Base-by-base conservation (phyloP, 805 yeast genomes). In the Candida loeiensis region DNA sequence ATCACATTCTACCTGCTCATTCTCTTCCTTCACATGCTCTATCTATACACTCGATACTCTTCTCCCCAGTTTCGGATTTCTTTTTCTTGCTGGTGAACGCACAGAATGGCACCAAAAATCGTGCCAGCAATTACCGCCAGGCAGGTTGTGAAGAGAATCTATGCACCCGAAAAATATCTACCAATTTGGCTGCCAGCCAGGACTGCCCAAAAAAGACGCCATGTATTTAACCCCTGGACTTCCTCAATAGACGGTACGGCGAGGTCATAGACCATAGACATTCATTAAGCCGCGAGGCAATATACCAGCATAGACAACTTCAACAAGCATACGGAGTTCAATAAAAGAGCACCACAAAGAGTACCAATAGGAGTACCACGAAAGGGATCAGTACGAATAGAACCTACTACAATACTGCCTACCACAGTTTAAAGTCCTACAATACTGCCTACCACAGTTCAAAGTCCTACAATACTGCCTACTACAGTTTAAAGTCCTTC, bases 171-270 rank as follows among this genome's bases (percentile, higher is more conserved):
- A 36, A 36, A 36, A 26, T 34, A 34, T 18, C 26, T 15, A 36
- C 33, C 25, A 36, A 36, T 30, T 22, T 20, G 39, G 11, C 26
- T 28, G 28, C n/a, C 39, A 36, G 39, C 39, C 39, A 36, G 39
- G 9, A 13, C 30, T 28, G 32, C n/a, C 30, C 5, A 14, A 5
- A 18, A 35, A 14, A 13, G 25, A 15, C 2, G 6, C 18, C 4
- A 6, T 28, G 9, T 27, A 36, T 36, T 17, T 35, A 35, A 19
- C 19, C 16, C 24, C 27, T 21, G 9, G 21, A 18, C 6, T 19
- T 19, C 20, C 34, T 20, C 27, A 20, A 20, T 28, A 12, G 20
- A 16, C n/a, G 13, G 21, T 12, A 30, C 33, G 33, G 33, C 33
- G 20, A 13, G 33, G 13, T 13, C 14, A 17, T 13, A 15, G 31